Evolutionary conservation across 2,329 filamentous ascomycete species (phyloP), one percentile per base, ranked within the genome.

Genomic region (Calonectria pseudoreteaudii): DNA sequence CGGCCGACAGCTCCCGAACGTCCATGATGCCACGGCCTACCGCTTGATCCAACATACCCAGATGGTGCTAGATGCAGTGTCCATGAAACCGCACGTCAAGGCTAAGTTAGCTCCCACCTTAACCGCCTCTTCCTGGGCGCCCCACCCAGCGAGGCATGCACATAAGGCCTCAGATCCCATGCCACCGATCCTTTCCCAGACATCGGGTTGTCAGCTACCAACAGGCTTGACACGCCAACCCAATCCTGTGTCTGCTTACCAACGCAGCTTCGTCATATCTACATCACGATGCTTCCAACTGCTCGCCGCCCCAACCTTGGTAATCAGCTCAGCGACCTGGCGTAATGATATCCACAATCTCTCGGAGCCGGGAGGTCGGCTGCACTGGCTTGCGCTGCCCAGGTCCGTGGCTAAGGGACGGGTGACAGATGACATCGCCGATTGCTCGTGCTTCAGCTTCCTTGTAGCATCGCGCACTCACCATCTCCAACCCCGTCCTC

Each of bases 81-180:
- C 31, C 23, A 38, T 41, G 56, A 38, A 62, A 41, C 34, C 56
- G 36, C 38, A 34, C 16, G 20, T 56, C 30, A 38, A 41, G 34
- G 56, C 56, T 41, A 60, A 60, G 34, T 41, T 60, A 62, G 34
- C 56, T 62, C 56, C 56, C 56, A 62, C 34, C 56, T 60, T 60
- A 60, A 60, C 56, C 30, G 30, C 56, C 56, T 41, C 34, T 18
- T 8, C 34, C 34, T 38, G 56, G 26, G 14, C 4, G 56, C 36
- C 56, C 56, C 56, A 62, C 56, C 16, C 23, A 14, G 23, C 26
- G 38, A 62, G 41, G 30, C 41, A 65, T 65, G 60, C 41, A 65
- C 38, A 49, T 31, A 47, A 30, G 60, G 30, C 38, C 60, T 49
- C 28, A 49, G 28, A 65, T 44, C 31, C 41, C 30, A 49, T 65